phyloP scores from a whole-genome alignment of 441 rosid species.

The Capsella rubella region DNA sequence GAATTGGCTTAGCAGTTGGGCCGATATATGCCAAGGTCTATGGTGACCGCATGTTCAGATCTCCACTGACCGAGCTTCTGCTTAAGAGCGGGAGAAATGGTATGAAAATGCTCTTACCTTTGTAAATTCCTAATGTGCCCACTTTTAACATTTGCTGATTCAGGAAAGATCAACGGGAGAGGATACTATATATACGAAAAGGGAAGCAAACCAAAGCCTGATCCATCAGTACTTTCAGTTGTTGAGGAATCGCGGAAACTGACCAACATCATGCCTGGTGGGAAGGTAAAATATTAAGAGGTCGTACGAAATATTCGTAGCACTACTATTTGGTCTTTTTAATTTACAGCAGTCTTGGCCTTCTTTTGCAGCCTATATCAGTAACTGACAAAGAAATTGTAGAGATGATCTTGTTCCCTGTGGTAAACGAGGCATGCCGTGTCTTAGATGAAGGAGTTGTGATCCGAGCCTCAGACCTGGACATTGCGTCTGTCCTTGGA shows the following conservation, averaged over 20 bases:
- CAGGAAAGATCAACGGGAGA: conserved; percentile 90
- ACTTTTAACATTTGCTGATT: conserved; percentile 23
- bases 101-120: conserved; percentile 30
- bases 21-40: conserved; percentile 67
- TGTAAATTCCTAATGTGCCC: conserved; percentile 20
- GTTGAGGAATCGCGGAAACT: conserved; percentile 74
- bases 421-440: conserved; percentile 94
- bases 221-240: conserved; percentile 68
- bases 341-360: conserved; percentile 6
- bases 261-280: conserved; percentile 83
- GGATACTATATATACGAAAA: conserved; percentile 87
- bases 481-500: conserved; percentile 91
- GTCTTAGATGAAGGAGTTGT: conserved; percentile 89
- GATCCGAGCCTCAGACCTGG: conserved; percentile 91
- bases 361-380: conserved; percentile 66
- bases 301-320: conserved; percentile 9
- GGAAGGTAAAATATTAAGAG: conserved; percentile 61
- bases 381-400: conserved; percentile 79
- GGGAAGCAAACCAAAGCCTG: conserved; percentile 89
- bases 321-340: not conserved
- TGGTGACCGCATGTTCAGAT: conserved; percentile 60
- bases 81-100: conserved; percentile 86
- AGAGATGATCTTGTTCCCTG: conserved; percentile 96
- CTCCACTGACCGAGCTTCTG: conserved; percentile 77
- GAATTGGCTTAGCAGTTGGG: conserved; percentile 72